phyloP scores from a whole-genome alignment of 352 stramenopile genomes.

The Pythium insidiosum region DNA sequence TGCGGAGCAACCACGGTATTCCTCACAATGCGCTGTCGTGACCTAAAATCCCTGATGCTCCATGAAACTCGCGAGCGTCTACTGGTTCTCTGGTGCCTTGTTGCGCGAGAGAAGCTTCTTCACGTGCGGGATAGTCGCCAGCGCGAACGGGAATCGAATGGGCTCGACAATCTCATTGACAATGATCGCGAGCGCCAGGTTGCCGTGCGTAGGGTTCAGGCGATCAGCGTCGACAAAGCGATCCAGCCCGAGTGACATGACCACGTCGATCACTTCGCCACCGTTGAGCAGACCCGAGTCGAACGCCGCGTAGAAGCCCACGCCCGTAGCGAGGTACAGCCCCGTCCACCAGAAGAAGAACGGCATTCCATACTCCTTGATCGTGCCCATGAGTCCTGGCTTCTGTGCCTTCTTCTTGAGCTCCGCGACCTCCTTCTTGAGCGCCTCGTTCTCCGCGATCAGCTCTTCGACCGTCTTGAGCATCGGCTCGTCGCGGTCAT shows the following conservation, averaged over 20 bases:
- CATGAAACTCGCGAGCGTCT: too few species aligned
- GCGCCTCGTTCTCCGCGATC: constrained; percentile 58
- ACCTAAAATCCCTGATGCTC: too few species aligned
- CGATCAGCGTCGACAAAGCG: constrained; percentile 58
- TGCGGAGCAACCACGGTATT: too few species aligned
- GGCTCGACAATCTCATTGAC: constrained; percentile 84
- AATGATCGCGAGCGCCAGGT: constrained; percentile 79
- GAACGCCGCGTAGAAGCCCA: constrained; percentile 74
- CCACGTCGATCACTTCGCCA: constrained; percentile 75
- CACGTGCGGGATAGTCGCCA: constrained; percentile 74
- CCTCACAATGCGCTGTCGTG: too few species aligned
- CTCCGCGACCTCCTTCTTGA: constrained; percentile 61
- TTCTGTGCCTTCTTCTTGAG: constrained; percentile 54
- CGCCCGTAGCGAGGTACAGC: constrained; percentile 62
- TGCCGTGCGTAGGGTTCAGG: constrained; percentile 81
- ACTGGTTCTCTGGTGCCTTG: too few species aligned
- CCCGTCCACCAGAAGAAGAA: constrained; percentile 81
- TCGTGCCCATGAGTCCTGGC: constrained; percentile 59
- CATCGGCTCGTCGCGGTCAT: constrained; percentile 18
- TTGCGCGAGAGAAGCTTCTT: constrained; percentile 61
- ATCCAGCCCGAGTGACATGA: constrained; percentile 77
- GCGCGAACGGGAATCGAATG: constrained; percentile 77
- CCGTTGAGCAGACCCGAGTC: constrained; percentile 61
- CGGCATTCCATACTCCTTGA: constrained; percentile 81
- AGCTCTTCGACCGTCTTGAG: constrained; percentile 66